Base-by-base conservation (phyloP, 805 yeast species). In the Candida boleticola region DNA sequence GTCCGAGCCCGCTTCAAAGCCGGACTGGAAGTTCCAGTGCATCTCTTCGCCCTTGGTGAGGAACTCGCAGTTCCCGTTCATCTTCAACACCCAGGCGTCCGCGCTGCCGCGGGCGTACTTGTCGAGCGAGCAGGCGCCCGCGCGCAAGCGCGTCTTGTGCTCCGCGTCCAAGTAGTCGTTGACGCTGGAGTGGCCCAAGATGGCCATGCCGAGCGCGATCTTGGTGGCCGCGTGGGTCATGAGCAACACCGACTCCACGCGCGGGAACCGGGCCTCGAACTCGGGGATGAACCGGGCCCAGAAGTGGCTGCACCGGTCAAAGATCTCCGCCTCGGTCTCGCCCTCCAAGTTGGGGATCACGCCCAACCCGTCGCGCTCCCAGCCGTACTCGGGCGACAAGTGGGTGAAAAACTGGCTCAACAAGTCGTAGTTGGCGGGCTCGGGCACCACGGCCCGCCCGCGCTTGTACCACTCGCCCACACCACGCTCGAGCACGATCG, bases 221-320 rank as follows among this genome's bases (percentile, higher is more conserved):
- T 89, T 88, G 4, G 95, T 77, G 3, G 98, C 97, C 1, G 98
- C 99, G 64, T 93, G 98, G 3, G 96, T 82, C 21, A 88, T 82
- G n/a, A 92, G 65, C 18, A 93, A 53, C 5, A 93, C 68, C 0
- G 80, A 70, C 29, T 81, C 79, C 25, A 80, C 67, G 1, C 79
- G 66, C 0, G 96, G 95, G 52, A 65, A 75, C 45, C 73, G 65
- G 5, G 54, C 44, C 48, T 83, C 84, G 40, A 87, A 70, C 39
- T 65, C 69, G 1, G 82, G 78, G 2, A 88, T 61, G 50, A 92
- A 80, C 27, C 56, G 56, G 0, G 58, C 48, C 73, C 90, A 68
- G 45, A 88, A 84, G 5, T 42, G 32, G 18, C 58, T 48, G 47
- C 86, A 78, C 48, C 99, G 74, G 3, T 63, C 61, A 49, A 82